phyloP scores from a whole-genome alignment of 1,284 basidiomycete species.

The Erythrobasidium hasegawianum region DNA sequence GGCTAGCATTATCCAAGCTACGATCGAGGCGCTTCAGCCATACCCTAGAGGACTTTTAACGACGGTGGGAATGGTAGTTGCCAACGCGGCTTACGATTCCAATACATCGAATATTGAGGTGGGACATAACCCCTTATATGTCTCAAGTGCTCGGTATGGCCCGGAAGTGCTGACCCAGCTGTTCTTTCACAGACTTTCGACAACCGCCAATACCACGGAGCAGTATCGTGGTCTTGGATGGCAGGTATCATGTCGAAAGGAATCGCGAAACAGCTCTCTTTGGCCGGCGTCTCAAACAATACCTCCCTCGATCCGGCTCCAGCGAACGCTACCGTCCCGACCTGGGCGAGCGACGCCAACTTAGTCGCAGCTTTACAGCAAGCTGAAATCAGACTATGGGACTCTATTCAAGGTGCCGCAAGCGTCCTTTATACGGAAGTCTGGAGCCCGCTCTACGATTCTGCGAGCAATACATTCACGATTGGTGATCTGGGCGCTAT shows the following conservation, averaged over 20 bases:
- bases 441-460: conserved; percentile 44
- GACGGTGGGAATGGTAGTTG: conserved; percentile 53
- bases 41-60: conserved; percentile 54
- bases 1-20: conserved; percentile 48
- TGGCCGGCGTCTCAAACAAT: conserved; percentile 45
- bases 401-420: conserved; percentile 50
- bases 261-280: conserved; percentile 50
- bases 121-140: too few species aligned
- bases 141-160: conserved; percentile 46
- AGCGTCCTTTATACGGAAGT: conserved; percentile 48
- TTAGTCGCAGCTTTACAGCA: conserved; percentile 47
- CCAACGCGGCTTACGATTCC: conserved; percentile 52
- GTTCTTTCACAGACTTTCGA: neutral
- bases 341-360: conserved; percentile 51
- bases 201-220: conserved; percentile 48
- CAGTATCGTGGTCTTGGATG: conserved; percentile 54
- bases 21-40: conserved; percentile 51
- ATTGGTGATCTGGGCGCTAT: conserved; percentile 48
- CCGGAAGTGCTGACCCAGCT: neutral
- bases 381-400: conserved; percentile 52
- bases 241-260: conserved; percentile 54
- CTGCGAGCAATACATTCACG: conserved; percentile 41
- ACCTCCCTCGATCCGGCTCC: conserved; percentile 35
- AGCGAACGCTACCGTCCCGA: conserved; percentile 40
- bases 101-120: conserved; percentile 49